Conservation (phyloP, 129 eudicot genomes). For the Flaveria brownii region DNA sequence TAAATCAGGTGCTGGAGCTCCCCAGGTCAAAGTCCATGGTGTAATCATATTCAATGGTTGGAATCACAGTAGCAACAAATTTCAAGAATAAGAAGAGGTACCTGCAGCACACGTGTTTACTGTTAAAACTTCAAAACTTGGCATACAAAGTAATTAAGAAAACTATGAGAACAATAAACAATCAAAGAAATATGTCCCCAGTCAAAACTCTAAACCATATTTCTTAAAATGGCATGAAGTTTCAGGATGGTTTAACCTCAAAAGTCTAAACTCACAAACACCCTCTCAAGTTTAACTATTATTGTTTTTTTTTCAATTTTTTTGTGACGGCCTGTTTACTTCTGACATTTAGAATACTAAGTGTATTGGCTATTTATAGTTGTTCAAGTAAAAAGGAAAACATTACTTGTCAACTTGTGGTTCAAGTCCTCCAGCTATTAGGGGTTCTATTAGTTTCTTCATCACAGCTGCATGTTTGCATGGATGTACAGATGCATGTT, state of each 20-base stretch:
- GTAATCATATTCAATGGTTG: slow-evolving; percentile 95
- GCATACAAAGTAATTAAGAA: not conserved
- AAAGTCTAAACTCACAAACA: not conserved
- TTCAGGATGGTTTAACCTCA: not conserved
- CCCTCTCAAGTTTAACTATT: not conserved
- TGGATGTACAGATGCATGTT: slow-evolving; percentile 98
- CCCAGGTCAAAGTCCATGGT: slow-evolving; percentile 97
- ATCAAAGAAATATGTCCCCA: not conserved
- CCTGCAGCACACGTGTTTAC: slow-evolving; percentile 44
- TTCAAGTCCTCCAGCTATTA: slow-evolving; percentile 90
- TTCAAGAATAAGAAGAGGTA: slow-evolving; percentile 89
- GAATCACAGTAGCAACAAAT: slow-evolving; percentile 92
- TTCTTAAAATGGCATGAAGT: not conserved
- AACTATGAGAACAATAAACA: too few species aligned
- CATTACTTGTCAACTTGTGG: slow-evolving; percentile 98
- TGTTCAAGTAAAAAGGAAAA: slow-evolving; percentile 2
- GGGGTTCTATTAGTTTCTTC: slow-evolving; percentile 96
- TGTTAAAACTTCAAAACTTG: not conserved
- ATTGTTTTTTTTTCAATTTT: not conserved
- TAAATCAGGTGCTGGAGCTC: slow-evolving; percentile 63
- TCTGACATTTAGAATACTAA: not conserved
- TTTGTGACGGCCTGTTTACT: not conserved
- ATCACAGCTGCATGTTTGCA: slow-evolving; percentile 98
- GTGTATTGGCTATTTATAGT: not conserved
- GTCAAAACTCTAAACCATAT: slow-evolving; percentile 9